Evolutionary conservation across 208 protist genomes (phyloP), one percentile per base, ranked within the genome.

Genomic region (Trypanosoma brucei): DNA sequence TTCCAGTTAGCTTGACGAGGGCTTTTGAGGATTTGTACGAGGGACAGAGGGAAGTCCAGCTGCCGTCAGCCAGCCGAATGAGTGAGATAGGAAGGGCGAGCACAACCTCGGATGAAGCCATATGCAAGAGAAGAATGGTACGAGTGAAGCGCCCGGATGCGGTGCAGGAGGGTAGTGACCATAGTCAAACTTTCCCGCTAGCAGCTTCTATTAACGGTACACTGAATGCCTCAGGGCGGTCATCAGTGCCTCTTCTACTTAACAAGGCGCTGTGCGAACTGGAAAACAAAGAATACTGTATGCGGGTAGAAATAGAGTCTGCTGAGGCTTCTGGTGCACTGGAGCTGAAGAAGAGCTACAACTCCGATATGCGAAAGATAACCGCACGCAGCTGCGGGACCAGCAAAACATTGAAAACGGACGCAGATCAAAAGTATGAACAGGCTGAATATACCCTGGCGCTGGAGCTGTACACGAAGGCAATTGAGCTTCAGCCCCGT

Each of bases 401-500:
- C 31, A 93, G 86, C 64, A 84, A 83, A 7, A 55, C 79, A 55
- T 65, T 83, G 42, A 96, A 96, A 68, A 56, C 83, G 1, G 76
- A 83, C 65, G 91, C 83, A n/a, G 91, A 96, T 62, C 68, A 72
- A n/a, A 85, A 81, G 54, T 96, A 96, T 75, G 91, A 96, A 56
- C 58, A 64, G 34, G 69, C 69, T 22, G 76, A 94, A 65, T 96
- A 94, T 79, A 84, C 78, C 1, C 65, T 75, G 34, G 91, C 91
- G 0, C 42, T 96, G 38, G 84, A 94, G 68, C 68, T 93, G 13
- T 96, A 92, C 68, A 91, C 78, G 11, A 86, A 91, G 67, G 85
- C 91, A 0, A 92, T 96, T 72, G 51, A 70, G 31, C 49, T 84
- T 45, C 86, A 92, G 62, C 71, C 73, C 22, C 56, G 71, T 22